phyloP scores from a whole-genome alignment of 1,284 basidiomycete genomes.

The Microstroma glucosiphilum region DNA sequence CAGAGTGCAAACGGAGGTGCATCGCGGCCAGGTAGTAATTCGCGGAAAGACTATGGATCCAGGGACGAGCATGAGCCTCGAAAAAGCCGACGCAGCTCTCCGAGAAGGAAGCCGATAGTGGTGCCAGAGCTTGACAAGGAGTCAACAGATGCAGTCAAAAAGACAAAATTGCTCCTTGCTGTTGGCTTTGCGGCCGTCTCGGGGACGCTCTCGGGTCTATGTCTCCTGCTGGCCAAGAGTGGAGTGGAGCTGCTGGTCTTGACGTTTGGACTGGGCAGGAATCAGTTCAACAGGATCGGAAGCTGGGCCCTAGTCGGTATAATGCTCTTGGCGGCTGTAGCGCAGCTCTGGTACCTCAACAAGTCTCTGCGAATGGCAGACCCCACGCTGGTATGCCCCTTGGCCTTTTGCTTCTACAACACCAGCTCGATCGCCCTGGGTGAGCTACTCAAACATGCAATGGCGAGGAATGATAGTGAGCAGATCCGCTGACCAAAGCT shows the following conservation, averaged over 20 bases:
- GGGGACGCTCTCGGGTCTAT: conserved; percentile 88
- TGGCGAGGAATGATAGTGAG: too few relatives aligned
- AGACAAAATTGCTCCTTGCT: conserved; percentile 65
- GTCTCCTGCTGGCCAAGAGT: conserved; percentile 86
- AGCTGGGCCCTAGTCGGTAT: conserved; percentile 71
- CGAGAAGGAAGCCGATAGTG: too few relatives aligned
- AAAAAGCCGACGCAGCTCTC: not conserved
- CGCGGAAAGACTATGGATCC: not conserved
- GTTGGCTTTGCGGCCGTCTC: conserved; percentile 83
- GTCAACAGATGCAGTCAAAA: conserved; percentile 8
- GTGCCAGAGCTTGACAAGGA: not conserved
- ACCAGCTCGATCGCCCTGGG: conserved; percentile 61
- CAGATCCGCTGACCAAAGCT: not conserved
- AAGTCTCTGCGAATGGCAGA: conserved; percentile 66
- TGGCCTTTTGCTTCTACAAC: conserved; percentile 95
- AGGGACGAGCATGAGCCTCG: not conserved
- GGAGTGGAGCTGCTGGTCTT: conserved; percentile 82
- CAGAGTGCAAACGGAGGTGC: not conserved
- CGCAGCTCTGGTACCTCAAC: conserved; percentile 83
- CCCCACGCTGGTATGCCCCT: conserved; percentile 83
- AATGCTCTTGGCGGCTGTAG: conserved; percentile 65
- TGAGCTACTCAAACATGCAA: conserved; percentile 1
- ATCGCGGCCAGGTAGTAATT: not conserved
- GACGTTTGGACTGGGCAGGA: conserved; percentile 61
- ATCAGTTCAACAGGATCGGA: conserved; percentile 78